phyloP scores from a whole-genome alignment of 2,329 filamentous ascomycete species.

The Pezicula radicicola region DNA sequence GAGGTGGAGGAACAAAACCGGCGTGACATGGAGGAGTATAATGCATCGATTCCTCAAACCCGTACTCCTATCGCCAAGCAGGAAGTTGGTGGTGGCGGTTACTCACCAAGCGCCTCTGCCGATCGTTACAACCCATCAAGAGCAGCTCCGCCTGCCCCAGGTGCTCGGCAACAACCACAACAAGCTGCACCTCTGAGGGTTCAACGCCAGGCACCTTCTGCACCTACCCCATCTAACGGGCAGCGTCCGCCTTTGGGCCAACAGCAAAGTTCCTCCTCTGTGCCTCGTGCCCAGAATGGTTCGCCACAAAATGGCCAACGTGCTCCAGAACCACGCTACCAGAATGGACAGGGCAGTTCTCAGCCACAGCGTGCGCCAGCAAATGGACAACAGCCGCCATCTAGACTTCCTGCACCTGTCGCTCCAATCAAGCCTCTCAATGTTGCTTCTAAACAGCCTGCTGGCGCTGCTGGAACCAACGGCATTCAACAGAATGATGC shows the following conservation, averaged over 20 bases:
- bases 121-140: conserved; percentile 83
- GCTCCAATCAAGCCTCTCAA: conserved; percentile 71
- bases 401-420: conserved; percentile 52
- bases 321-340: conserved; percentile 26
- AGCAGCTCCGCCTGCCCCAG: conserved; percentile 77
- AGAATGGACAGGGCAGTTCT: conserved; percentile 37
- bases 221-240: conserved; percentile 47
- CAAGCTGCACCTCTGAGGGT: conserved; percentile 56
- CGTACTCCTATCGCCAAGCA: conserved; percentile 82
- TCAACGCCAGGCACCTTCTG: conserved; percentile 78
- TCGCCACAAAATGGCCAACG: conserved; percentile 29
- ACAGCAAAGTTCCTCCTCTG: conserved; percentile 47
- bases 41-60: conserved; percentile 80
- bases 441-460: conserved; percentile 62
- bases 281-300: conserved; percentile 31
- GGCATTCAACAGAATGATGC: conserved; percentile 52
- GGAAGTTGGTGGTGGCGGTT: conserved; percentile 70
- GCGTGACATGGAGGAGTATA: conserved; percentile 82
- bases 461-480: conserved; percentile 36
- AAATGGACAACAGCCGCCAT: conserved; percentile 45
- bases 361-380: conserved; percentile 39
- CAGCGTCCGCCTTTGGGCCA: conserved; percentile 44
- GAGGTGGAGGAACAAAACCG: conserved; percentile 65
- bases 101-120: conserved; percentile 23
- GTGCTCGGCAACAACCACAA: conserved; percentile 42